Conservation (phyloP, 345 rosid species). For the Hirschfeldia incana region DNA sequence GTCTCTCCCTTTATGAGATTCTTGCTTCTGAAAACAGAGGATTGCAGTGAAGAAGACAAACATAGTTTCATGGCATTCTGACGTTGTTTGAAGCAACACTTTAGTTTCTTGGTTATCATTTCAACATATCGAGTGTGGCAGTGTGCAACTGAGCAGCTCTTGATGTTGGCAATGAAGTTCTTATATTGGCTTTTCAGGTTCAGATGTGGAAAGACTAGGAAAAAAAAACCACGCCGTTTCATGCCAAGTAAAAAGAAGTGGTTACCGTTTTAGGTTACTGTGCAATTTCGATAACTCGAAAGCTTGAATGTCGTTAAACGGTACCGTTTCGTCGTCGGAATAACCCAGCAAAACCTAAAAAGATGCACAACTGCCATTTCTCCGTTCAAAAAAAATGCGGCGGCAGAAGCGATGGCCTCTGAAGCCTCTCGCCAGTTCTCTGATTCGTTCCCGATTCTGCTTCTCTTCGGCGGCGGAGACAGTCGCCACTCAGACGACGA, state of each 20-base stretch:
- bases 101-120: slow-evolving; percentile 17
- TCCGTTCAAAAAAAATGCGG: slow-evolving; percentile 35
- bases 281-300: not conserved
- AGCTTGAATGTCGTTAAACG: not conserved
- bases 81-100: slow-evolving; percentile 35
- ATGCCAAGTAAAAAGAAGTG: not conserved
- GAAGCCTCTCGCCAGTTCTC: slow-evolving; percentile 57
- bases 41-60: not conserved
- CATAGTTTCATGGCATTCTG: slow-evolving; percentile 31
- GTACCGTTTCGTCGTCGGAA: not conserved
- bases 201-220: slow-evolving; percentile 10
- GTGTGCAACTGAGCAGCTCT: not conserved
- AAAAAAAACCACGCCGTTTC: slow-evolving; percentile 16
- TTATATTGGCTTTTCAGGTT: slow-evolving; percentile 15
- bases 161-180: slow-evolving; percentile 5
- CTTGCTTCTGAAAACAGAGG: slow-evolving; percentile 26
- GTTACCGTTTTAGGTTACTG: slow-evolving; percentile 18
- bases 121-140: not conserved
- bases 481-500: slow-evolving; percentile 2
- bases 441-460: slow-evolving; percentile 41
- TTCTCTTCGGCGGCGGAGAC: slow-evolving; percentile 17
- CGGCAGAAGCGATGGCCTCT: slow-evolving; percentile 41
- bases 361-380: not conserved
- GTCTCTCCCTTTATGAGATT: not conserved
- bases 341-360: slow-evolving; percentile 13